A percentile compares a stretch with the other conserved stretches of the same genome.
These are phyloP conservation scores for Serpula lacrymans DNA, from an alignment of 768 basidiomycete genomes.

Conservation along the genomic window DNA sequence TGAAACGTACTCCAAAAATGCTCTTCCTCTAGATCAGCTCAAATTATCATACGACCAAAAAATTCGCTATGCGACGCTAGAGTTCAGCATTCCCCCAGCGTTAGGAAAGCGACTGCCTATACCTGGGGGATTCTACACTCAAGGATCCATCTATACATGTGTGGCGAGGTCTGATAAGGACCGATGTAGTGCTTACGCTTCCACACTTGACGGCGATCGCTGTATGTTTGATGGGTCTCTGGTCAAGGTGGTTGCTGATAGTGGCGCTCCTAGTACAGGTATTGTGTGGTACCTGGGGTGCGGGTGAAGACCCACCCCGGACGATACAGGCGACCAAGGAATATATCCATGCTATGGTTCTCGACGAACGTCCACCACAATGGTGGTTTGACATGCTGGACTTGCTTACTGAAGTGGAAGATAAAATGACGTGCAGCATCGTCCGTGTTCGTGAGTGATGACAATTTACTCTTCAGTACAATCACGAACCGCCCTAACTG, in stretches of 20 bases:
- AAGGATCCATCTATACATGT: conserved; percentile 9
- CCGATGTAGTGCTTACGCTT: conserved; percentile 8
- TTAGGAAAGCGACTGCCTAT: conserved; percentile 13
- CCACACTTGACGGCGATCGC: conserved; percentile 11
- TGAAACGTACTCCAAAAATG: conserved; percentile 4
- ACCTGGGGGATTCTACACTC: conserved; percentile 13
- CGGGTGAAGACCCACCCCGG: neutral
- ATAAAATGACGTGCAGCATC: conserved; percentile 6
- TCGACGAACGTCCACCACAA: conserved; percentile 18
- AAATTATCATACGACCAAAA: conserved; percentile 22
- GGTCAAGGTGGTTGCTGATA: no score
- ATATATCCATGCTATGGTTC: conserved; percentile 8
- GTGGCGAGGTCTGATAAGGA: conserved; percentile 10
- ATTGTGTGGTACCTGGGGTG: conserved; percentile 1
- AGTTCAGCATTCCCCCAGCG: conserved; percentile 9
- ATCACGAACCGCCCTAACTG: no score
- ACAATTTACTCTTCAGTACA: neutral
- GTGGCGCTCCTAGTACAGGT: conserved; percentile 6
- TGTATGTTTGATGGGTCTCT: no score
- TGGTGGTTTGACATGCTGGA: conserved; percentile 27
- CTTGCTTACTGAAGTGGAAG: conserved; percentile 23
- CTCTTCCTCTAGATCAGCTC: conserved; percentile 12
- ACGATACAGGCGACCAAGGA: conserved; percentile 13
- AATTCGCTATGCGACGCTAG: conserved; percentile 17
- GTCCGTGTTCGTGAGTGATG: conserved; percentile 17